Conservation (phyloP, 441 rosid species). For the Erodium moschatum region DNA sequence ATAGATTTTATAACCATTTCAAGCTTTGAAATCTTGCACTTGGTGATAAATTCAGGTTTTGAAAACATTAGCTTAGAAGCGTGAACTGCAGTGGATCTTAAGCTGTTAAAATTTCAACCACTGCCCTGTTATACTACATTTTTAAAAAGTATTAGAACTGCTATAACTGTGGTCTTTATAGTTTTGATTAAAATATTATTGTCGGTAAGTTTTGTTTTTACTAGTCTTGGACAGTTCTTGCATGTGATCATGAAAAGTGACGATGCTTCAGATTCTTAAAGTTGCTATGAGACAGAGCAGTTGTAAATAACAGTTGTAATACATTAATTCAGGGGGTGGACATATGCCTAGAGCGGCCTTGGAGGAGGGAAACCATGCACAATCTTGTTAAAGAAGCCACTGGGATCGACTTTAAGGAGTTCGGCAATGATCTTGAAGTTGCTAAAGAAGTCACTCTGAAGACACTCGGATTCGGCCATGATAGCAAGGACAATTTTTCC, state of each 20-base stretch:
- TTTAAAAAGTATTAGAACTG: background rate
- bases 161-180: background rate
- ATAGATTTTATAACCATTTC: background rate
- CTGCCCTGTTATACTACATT: background rate
- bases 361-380: constrained; percentile 96
- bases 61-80: background rate
- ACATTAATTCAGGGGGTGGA: constrained; percentile 55
- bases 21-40: background rate
- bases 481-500: constrained; percentile 57
- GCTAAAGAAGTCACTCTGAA: constrained; percentile 56
- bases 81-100: background rate
- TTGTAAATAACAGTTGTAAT: constrained; percentile 15
- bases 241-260: background rate
- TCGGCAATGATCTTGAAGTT: constrained; percentile 44
- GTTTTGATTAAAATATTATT: background rate
- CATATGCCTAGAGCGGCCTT: constrained; percentile 73
- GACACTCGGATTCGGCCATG: constrained; percentile 46
- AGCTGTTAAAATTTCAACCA: background rate
- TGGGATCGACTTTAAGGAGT: constrained; percentile 57
- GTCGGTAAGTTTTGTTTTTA: background rate
- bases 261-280: constrained; percentile 6
- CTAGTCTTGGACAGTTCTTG: constrained; percentile 2
- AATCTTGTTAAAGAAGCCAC: constrained; percentile 78
- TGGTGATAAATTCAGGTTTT: background rate
- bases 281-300: background rate